These are phyloP conservation scores for Vararia minispora DNA, from an alignment of 768 basidiomycete genomes.

Conservation along the genomic window DNA sequence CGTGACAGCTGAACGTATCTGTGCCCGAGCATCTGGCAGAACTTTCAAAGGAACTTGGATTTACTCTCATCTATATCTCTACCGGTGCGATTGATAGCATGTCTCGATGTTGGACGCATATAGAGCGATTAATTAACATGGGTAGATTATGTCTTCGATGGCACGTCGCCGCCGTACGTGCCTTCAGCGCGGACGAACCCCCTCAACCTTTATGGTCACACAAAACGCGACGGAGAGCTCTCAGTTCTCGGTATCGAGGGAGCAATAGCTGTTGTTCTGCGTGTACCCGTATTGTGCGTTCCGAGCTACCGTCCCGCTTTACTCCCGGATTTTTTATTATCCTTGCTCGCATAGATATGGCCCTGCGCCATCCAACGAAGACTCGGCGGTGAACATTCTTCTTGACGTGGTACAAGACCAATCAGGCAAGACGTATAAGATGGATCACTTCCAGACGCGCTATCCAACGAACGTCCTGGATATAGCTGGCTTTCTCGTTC, in stretches of 20 bases:
- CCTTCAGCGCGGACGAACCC: conserved; percentile 69
- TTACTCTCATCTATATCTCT: conserved; percentile 82
- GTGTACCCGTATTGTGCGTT: conserved; percentile 82
- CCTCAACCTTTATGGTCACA: conserved; percentile 77
- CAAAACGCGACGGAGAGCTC: conserved; percentile 81
- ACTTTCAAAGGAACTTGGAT: conserved; percentile 49
- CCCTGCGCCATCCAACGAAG: conserved; percentile 70
- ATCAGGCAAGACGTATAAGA: conserved; percentile 80
- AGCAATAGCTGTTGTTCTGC: conserved; percentile 55
- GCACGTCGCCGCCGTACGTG: conserved; percentile 82
- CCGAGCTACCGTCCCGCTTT: neutral
- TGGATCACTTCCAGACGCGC: conserved; percentile 91
- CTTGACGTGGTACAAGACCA: conserved; percentile 81
- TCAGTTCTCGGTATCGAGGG: conserved; percentile 53
- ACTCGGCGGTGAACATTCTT: conserved; percentile 83
- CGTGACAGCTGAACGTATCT: conserved; percentile 62
- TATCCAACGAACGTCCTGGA: conserved; percentile 90
- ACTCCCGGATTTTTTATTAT: neutral
- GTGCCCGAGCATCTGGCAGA: conserved; percentile 65
- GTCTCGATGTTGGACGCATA: no score
- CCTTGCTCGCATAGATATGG: conserved; percentile 62
- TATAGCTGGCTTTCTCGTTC: conserved; percentile 75
- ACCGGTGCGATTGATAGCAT: conserved; percentile 58
- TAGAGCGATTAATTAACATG: neutral
- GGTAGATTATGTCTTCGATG: conserved; percentile 94